Evolutionary conservation across 2,329 filamentous ascomycete species (phyloP).

Genomic region (Dactylellina cionopaga): DNA sequence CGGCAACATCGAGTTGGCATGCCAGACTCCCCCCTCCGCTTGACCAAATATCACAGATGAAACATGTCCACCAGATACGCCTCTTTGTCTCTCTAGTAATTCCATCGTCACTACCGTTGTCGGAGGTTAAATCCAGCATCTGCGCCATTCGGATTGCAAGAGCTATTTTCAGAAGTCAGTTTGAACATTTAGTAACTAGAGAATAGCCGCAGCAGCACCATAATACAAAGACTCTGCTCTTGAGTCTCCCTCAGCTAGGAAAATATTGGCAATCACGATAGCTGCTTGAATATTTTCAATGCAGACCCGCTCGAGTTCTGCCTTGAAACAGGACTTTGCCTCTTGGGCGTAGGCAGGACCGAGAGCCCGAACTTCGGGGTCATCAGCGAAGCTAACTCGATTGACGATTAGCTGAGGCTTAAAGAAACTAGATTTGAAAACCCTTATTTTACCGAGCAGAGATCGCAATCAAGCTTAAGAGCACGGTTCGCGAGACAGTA

Average conservation of each 20-base stretch:
- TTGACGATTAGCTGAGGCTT: not conserved
- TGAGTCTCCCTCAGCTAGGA: conserved; percentile 57
- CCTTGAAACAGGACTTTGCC: conserved; percentile 57
- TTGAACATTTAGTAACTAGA: no score
- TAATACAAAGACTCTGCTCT: conserved; percentile 60
- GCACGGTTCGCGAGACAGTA: conserved; percentile 49
- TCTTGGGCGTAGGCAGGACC: conserved; percentile 45
- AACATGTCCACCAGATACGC: conserved; percentile 60
- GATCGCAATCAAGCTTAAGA: conserved; percentile 55
- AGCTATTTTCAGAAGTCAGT: conserved; percentile 34
- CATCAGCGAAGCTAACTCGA: conserved; percentile 54
- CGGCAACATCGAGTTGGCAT: conserved; percentile 56
- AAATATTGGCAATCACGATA: conserved; percentile 59
- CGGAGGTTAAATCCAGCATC: conserved; percentile 57
- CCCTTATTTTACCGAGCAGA: conserved; percentile 55
- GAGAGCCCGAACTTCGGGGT: conserved; percentile 48
- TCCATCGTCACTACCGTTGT: conserved; percentile 54
- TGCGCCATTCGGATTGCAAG: conserved; percentile 60
- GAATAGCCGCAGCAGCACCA: conserved; percentile 52
- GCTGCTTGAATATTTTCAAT: conserved; percentile 60
- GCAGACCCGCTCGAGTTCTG: conserved; percentile 58
- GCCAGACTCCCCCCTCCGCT: conserved; percentile 58
- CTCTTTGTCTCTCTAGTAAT: conserved; percentile 58
- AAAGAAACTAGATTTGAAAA: not conserved
- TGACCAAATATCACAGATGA: conserved; percentile 60